These are phyloP conservation scores for Vitis hybrid DNA, from an alignment of 177 flowering plant species.

Conservation along the genomic window DNA sequence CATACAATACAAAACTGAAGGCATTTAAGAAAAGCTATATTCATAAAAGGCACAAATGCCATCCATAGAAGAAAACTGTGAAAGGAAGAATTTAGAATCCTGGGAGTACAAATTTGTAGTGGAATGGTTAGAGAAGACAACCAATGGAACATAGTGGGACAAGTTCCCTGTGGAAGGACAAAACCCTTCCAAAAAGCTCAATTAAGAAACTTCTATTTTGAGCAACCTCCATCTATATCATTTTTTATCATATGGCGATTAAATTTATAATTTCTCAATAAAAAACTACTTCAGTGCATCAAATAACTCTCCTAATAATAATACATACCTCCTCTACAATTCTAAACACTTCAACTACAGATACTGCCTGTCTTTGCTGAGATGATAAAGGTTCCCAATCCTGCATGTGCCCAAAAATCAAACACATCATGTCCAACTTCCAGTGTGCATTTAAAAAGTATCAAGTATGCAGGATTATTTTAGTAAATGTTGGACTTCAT, in stretches of 20 bases:
- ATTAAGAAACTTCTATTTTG: not conserved
- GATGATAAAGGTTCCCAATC: constrained; percentile 83
- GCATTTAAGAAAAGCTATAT: not conserved
- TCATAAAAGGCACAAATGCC: constrained; percentile 2
- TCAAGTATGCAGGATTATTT: not conserved
- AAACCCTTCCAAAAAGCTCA: not conserved
- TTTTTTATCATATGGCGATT: not conserved
- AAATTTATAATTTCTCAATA: not conserved
- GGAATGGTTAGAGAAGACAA: too few species aligned
- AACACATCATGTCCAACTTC: not conserved
- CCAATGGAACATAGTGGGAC: too few species aligned
- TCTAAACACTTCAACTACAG: constrained; percentile 80
- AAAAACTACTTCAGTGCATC: not conserved
- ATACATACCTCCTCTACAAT: constrained; percentile 74
- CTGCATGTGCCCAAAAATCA: constrained; percentile 34
- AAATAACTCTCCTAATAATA: not conserved
- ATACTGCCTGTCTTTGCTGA: constrained; percentile 74
- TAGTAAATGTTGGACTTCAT: too few species aligned
- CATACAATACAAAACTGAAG: not conserved
- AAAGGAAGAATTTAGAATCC: not conserved
- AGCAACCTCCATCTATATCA: constrained; percentile 1
- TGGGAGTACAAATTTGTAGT: not conserved
- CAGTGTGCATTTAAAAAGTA: not conserved
- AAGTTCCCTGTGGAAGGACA: too few species aligned
- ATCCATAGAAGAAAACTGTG: not conserved